Percentiles rank a stretch among this genome's conserved stretches.
Conservation (phyloP, 2,329 filamentous ascomycete species). For the Phialemonium atrogriseum region DNA sequence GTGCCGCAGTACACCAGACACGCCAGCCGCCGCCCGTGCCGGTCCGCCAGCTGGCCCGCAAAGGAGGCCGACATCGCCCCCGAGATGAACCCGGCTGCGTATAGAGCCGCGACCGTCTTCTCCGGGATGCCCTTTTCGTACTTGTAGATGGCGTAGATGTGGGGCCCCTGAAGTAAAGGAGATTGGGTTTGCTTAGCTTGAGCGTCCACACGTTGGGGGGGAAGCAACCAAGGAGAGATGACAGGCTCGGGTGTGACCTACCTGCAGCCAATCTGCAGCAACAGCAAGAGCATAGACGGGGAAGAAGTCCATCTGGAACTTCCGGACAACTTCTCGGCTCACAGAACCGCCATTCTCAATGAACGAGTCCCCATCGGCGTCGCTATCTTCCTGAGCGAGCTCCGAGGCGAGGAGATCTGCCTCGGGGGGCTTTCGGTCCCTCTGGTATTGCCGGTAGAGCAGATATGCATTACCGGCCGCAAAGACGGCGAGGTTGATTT, state of each 20-base stretch:
- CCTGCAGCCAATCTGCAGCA: conserved; percentile 25
- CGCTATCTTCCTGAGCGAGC: conserved; percentile 1
- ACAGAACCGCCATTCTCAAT: conserved; percentile 7
- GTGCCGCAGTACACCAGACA: conserved; percentile 46
- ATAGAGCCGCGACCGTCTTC: conserved; percentile 33
- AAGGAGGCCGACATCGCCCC: conserved; percentile 36
- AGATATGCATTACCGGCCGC: conserved; percentile 14
- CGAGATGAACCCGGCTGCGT: conserved; percentile 38
- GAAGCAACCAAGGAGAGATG: not conserved
- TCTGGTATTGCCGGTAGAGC: conserved; percentile 15
- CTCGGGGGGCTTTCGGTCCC: conserved; percentile 6
- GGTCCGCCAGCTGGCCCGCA: conserved; percentile 29
- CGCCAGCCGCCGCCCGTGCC: conserved; percentile 38
- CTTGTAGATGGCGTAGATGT: conserved; percentile 44
- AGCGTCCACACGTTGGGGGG: not conserved
- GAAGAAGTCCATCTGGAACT: conserved; percentile 16
- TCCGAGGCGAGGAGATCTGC: not conserved
- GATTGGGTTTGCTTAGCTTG: not conserved
- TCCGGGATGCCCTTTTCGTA: conserved; percentile 38
- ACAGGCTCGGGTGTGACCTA: conserved; percentile 6
- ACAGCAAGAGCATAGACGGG: conserved; percentile 20
- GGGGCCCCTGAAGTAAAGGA: conserved; percentile 38
- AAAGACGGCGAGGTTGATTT: conserved; percentile 14
- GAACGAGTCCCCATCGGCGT: conserved; percentile 5
- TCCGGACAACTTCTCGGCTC: conserved; percentile 5